These are phyloP conservation scores for Saturnispora saitoi DNA, from an alignment of 805 yeast species.

Conservation along the genomic window DNA sequence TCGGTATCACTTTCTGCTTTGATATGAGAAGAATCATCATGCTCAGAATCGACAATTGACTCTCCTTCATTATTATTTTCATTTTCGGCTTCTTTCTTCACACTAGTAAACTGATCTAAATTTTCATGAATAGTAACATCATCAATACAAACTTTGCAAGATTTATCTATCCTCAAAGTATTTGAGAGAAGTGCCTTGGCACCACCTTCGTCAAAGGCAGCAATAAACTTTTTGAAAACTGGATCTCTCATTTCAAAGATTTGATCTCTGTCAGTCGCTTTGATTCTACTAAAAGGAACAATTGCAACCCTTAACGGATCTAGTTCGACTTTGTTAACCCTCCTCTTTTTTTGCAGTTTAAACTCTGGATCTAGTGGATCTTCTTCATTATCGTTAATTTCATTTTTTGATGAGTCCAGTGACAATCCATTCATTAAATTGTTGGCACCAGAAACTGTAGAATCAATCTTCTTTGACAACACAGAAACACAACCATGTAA, in stretches of 20 bases:
- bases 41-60: background rate
- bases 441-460: conserved; percentile 26
- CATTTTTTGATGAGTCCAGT: conserved; percentile 12
- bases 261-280: conserved; percentile 12
- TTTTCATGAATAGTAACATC: conserved; percentile 31
- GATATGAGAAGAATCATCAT: background rate
- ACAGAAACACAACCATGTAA: conserved; percentile 48
- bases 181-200: conserved; percentile 62
- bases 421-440: conserved; percentile 52
- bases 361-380: conserved; percentile 22
- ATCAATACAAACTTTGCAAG: conserved; percentile 57
- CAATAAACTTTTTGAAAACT: conserved; percentile 60
- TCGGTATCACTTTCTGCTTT: background rate
- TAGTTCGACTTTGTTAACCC: conserved; percentile 10
- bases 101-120: background rate
- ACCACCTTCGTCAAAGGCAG: conserved; percentile 80
- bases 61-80: background rate
- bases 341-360: conserved; percentile 19
- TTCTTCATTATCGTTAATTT: conserved; percentile 16
- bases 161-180: conserved; percentile 43
- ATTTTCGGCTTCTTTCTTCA: background rate
- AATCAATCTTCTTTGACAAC: conserved; percentile 40
- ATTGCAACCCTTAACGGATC: conserved; percentile 23
- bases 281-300: background rate
- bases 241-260: conserved; percentile 39